Base-by-base conservation (phyloP, 2,329 filamentous ascomycete species). In the Ophioceras dolichostomum region DNA sequence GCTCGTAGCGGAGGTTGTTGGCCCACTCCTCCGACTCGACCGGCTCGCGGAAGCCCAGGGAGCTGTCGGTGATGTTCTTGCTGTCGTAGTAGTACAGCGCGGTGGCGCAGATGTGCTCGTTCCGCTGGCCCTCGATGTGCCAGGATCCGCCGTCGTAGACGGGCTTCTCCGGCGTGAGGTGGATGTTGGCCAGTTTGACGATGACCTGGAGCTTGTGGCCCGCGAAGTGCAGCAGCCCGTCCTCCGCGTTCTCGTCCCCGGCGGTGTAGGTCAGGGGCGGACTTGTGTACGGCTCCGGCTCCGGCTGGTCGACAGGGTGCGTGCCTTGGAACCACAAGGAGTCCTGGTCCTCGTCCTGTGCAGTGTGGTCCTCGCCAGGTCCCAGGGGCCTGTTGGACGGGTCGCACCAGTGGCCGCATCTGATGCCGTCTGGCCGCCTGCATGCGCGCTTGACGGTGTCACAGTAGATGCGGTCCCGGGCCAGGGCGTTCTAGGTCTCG, bases 131-230 rank as follows among this genome's bases (percentile, higher is more conserved):
- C 41, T 70, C 66, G 12, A 67, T 55, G 41, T 71, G 68, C 67
- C 67, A 73, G 1, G 65, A 65, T 4, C 34, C 34, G 20, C 56
- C 60, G 0, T 56, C 47, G 43, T 69, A 77, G 0, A 48, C 49
- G 0, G 71, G 68, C 22, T 71, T 66, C 9, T 70, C 66, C 0
- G 73, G 73, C 0, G 65, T 73, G 2, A 80, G 58, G 30, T 76
- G 61, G 36, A 79, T 69, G 26, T 64, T 68, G 2, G 72, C 65
- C 44, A 83, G 59, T 47, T 80, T 79, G 22, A 79, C 66, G 35
- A 82, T 74, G 26, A 82, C 53, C 45, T 83, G 77, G 4, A 81
- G 47, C 2, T 68, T 66, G 5, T 52, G 49, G 1, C 60, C 47
- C 8, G 50, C 43, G 40, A 54, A 55, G 19, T 38, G 16, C 21